Percentiles rank a stretch among this genome's conserved stretches.
phyloP scores from a whole-genome alignment of 352 stramenopile species.

The Globisporangium parvum region DNA sequence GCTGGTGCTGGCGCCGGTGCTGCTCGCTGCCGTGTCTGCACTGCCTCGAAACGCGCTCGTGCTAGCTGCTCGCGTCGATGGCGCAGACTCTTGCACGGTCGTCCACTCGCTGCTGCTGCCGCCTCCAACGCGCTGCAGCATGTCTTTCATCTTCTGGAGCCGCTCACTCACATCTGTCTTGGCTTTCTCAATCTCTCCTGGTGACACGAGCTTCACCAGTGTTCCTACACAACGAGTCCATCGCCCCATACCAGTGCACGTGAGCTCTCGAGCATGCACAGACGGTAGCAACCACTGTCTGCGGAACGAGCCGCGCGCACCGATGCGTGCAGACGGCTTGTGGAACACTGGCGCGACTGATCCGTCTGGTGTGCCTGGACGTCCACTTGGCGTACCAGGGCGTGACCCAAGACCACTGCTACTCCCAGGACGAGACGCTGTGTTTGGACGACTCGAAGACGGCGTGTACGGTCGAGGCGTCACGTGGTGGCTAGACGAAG shows the following conservation, averaged over 20 bases:
- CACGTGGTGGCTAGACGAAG: slow-evolving; percentile 18
- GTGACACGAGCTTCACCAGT: slow-evolving; percentile 37
- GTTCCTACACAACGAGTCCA: slow-evolving; percentile 18
- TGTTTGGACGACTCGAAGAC: slow-evolving; percentile 21
- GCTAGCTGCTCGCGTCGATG: no score
- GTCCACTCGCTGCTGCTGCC: background rate
- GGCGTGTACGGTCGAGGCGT: slow-evolving; percentile 31
- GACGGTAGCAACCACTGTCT: background rate
- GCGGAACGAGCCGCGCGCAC: slow-evolving; percentile 11
- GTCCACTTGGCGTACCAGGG: slow-evolving; percentile 24
- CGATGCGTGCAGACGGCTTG: slow-evolving; percentile 35
- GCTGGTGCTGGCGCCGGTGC: background rate
- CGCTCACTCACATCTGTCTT: slow-evolving; percentile 43
- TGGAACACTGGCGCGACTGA: slow-evolving; percentile 43
- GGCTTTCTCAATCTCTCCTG: slow-evolving; percentile 39
- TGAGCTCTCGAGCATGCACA: background rate
- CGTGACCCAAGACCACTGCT: slow-evolving; percentile 11
- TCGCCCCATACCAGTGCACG: background rate
- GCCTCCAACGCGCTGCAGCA: slow-evolving; percentile 37
- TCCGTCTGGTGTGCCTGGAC: slow-evolving; percentile 22
- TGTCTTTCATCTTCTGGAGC: slow-evolving; percentile 50
- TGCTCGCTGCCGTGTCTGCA: background rate
- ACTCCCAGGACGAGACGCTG: slow-evolving; percentile 29
- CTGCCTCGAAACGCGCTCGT: background rate
- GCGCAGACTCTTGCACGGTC: no score